A percentile compares a stretch with the other conserved stretches of the same genome.
These are phyloP conservation scores for Pisolithus thermaeus DNA, from an alignment of 1,284 basidiomycete genomes.

Conservation along the genomic window DNA sequence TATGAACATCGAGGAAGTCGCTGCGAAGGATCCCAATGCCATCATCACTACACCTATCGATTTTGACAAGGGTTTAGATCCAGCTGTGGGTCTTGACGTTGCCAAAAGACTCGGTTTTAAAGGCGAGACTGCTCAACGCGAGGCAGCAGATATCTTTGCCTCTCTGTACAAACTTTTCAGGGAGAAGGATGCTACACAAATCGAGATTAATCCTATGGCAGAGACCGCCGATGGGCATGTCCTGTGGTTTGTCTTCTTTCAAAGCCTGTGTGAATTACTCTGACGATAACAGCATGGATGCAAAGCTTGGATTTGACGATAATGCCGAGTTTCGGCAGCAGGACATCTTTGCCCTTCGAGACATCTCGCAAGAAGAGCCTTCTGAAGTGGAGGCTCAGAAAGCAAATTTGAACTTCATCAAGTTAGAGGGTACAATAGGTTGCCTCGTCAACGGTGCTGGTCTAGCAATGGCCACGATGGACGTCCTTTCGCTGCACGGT, in stretches of 20 bases:
- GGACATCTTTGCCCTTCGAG: constrained; percentile 87
- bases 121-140: constrained; percentile 59
- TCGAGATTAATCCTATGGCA: constrained; percentile 99
- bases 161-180: constrained; percentile 97
- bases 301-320: constrained; percentile 99
- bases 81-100: constrained; percentile 68
- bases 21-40: constrained; percentile 91
- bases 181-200: constrained; percentile 98
- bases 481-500: constrained; percentile 92
- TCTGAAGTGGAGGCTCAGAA: constrained; percentile 96
- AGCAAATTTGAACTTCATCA: constrained; percentile 97
- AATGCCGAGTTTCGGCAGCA: constrained; percentile 98
- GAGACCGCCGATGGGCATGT: constrained; percentile 91
- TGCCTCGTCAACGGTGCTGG: constrained; percentile 99
- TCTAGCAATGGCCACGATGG: constrained; percentile 99
- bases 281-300: constrained; percentile 80
- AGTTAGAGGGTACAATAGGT: constrained; percentile 96
- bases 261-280: constrained; percentile 3
- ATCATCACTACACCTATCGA: constrained; percentile 96
- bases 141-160: constrained; percentile 92
- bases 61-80: constrained; percentile 80
- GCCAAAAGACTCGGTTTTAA: constrained; percentile 93
- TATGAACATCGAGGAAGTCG: constrained; percentile 99
- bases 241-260: constrained; percentile 64
- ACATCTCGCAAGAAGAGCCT: constrained; percentile 93